These are phyloP conservation scores for Penicillium simplicissimum DNA, from an alignment of 495 filamentous ascomycete species.

Conservation along the genomic window DNA sequence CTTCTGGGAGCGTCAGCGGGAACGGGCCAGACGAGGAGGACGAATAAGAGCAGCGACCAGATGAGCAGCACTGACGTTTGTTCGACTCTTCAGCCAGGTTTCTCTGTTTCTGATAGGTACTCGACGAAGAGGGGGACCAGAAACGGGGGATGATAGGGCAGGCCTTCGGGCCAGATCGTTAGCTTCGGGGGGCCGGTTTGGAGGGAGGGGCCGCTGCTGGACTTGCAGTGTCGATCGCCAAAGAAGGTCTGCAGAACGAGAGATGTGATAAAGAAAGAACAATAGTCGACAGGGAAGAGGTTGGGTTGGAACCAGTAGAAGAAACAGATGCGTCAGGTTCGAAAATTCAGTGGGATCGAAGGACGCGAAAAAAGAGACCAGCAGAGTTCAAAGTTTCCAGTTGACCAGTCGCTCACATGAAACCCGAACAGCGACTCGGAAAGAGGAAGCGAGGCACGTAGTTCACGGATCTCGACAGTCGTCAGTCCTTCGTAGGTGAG, in stretches of 20 bases:
- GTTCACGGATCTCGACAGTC: not conserved
- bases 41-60: constrained; percentile 23
- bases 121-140: constrained; percentile 11
- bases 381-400: not conserved
- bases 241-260: not conserved
- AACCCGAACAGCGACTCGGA: not conserved
- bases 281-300: not conserved
- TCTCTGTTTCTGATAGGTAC: not conserved
- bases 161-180: constrained; percentile 24
- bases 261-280: not conserved
- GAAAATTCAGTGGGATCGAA: not conserved
- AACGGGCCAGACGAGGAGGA: constrained; percentile 14
- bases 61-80: constrained; percentile 26
- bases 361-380: not conserved
- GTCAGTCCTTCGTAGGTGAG: not conserved
- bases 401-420: constrained; percentile 1
- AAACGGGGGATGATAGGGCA: constrained; percentile 12
- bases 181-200: constrained; percentile 14
- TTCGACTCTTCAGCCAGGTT: constrained; percentile 14
- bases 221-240: constrained; percentile 20
- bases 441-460: not conserved
- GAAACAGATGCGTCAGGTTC: not conserved
- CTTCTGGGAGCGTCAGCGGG: constrained; percentile 6
- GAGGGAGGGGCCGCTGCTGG: constrained; percentile 1
- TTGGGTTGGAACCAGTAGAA: not conserved